Base-by-base conservation (phyloP, 345 rosid species). In the Rhodamnia argentea region DNA sequence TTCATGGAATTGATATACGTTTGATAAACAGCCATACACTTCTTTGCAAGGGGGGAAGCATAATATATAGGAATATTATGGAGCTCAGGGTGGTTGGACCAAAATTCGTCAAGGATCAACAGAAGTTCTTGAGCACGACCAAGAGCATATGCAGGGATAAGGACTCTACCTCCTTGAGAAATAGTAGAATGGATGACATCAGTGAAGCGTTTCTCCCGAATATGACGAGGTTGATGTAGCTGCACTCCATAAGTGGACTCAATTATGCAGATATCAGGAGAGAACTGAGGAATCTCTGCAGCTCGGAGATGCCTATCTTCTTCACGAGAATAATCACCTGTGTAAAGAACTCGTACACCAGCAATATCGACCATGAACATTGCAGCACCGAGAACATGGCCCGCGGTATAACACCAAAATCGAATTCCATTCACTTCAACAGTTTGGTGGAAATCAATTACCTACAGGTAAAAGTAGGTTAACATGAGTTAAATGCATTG, bases 301-400 rank as follows among this genome's bases (percentile, higher is more conserved):
- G 98, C 98, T 85, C 94, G 93, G 84, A 97, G 96, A 93, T 97
- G 99, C 62, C 98, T 88, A 89, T 96, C 98, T 92, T 97, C 99
- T 90, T 96, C 98, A 32, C 98, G 95, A 42, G 99, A 97, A 85
- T 97, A 97, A 70, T 97, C 99, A 62, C 99, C 99, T n/a, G 98
- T 96, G 86, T 97, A 97, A 84, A 97, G 98, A 76, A 94, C 93
- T 83, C 97, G 94, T 32, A 97, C 98, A 87, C 98, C 96, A 13
- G 99, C 98, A 87, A 97, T 91, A 86, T 97, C 98, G 47, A 96
- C 99, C 98, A 96, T 96, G 87, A 96, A 96, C 99, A 95, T 96
- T 81, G 98, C 98, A 88, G 99, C 99, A 84, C 99, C 99, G 83
- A 96, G 98, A 78, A 95, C 98, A 87, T 96, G 98, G 82, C 99